These are phyloP conservation scores for Pogostemon cablin DNA, from an alignment of 257 asterid species.

Conservation along the genomic window DNA sequence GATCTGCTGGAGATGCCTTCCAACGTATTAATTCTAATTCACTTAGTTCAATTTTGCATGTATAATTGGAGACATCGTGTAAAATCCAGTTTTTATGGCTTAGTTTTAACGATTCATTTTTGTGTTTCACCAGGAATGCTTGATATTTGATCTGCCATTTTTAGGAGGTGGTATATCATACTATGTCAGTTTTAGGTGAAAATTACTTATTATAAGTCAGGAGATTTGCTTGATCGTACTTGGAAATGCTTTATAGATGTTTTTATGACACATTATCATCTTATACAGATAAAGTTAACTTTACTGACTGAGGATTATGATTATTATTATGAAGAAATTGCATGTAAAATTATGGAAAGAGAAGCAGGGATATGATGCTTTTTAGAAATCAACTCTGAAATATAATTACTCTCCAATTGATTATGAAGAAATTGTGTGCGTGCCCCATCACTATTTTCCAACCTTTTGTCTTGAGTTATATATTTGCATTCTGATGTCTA, in stretches of 20 bases:
- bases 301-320: too few species aligned
- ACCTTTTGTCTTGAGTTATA: neutral
- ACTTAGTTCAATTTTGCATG: conserved; percentile 30
- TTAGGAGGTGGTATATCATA: conserved; percentile 4
- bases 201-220: neutral
- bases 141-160: conserved; percentile 19
- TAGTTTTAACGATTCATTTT: neutral
- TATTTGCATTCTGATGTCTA: conserved; percentile 10
- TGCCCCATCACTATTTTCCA: neutral
- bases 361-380: too few species aligned
- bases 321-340: too few species aligned
- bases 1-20: conserved; percentile 51
- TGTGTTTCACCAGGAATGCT: conserved; percentile 1
- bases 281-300: too few species aligned
- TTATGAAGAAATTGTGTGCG: neutral
- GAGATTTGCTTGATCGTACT: neutral
- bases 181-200: neutral
- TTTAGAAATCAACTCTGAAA: neutral
- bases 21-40: conserved; percentile 15
- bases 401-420: neutral
- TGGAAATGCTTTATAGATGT: conserved; percentile 3
- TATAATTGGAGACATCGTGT: conserved; percentile 24
- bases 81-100: conserved; percentile 1
- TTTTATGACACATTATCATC: neutral
- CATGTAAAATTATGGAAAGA: too few species aligned